Conservation (phyloP, 768 basidiomycete species). For the Sarcomyxa edulis region DNA sequence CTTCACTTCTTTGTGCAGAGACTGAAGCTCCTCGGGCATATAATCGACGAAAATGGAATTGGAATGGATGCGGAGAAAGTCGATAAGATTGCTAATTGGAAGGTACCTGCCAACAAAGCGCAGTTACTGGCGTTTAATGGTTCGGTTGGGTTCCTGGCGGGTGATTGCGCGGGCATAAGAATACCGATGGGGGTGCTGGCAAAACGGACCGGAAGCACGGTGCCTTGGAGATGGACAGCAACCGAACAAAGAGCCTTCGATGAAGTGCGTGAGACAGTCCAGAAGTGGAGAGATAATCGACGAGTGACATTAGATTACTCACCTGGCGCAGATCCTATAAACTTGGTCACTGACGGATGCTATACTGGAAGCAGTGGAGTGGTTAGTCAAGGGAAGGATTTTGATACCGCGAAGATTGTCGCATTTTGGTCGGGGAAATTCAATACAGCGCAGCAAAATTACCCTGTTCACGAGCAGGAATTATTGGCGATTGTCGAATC, state of each 20-base stretch:
- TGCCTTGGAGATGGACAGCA: conserved; percentile 20
- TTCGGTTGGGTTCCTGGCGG: conserved; percentile 23
- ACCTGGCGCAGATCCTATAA: conserved; percentile 13
- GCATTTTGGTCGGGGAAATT: conserved; percentile 32
- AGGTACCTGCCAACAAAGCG: conserved; percentile 25
- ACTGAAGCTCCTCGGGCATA: conserved; percentile 25
- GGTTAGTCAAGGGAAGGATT: conserved; percentile 17
- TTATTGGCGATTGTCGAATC: conserved; percentile 30
- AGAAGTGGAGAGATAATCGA: conserved; percentile 15
- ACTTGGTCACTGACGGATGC: conserved; percentile 26
- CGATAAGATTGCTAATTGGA: conserved; percentile 26
- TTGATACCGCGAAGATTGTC: conserved; percentile 17
- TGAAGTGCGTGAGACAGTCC: conserved; percentile 21
- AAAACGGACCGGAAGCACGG: conserved; percentile 15
- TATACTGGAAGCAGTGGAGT: conserved; percentile 23
- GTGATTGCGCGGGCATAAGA: conserved; percentile 22
- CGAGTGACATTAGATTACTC: conserved; percentile 15
- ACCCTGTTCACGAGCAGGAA: conserved; percentile 33
- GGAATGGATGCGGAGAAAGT: conserved; percentile 41
- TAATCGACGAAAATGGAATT: conserved; percentile 32
- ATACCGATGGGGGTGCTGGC: conserved; percentile 33
- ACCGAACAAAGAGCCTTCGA: conserved; percentile 30
- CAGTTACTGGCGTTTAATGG: conserved; percentile 29
- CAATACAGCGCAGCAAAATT: conserved; percentile 30
- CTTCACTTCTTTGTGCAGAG: conserved; percentile 22